phyloP scores from a whole-genome alignment of 179 eudicot genomes.

The Heliamphora pulchella region DNA sequence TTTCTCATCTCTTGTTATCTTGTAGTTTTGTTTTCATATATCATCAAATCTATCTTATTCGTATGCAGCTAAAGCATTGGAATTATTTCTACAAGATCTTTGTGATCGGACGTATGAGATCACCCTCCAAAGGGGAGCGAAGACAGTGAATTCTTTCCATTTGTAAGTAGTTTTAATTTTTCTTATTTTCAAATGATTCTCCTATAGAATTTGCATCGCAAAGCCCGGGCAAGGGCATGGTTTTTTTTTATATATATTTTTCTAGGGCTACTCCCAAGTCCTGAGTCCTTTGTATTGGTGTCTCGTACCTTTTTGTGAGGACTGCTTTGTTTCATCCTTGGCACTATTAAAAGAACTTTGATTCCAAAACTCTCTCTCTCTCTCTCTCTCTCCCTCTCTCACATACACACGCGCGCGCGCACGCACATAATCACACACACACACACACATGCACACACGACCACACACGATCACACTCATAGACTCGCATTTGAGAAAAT shows the following conservation, averaged over 20 bases:
- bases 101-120: conserved; percentile 76
- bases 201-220: not conserved
- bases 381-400: not conserved
- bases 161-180: conserved; percentile 47
- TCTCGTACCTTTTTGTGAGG: not conserved
- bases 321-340: not conserved
- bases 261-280: not conserved
- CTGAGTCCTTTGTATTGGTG: not conserved
- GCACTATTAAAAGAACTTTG: not conserved
- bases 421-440: not conserved
- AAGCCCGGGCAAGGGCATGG: not conserved
- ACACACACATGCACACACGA: not conserved
- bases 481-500: not conserved
- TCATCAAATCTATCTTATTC: not conserved
- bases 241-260: not conserved
- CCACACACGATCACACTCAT: not conserved
- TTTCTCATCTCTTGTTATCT: not conserved
- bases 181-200: not conserved
- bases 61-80: conserved; percentile 80
- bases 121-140: conserved; percentile 76
- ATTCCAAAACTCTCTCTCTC: not conserved
- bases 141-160: conserved; percentile 85
- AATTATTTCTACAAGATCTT: conserved; percentile 76
- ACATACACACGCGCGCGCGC: not conserved
- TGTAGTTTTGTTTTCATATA: not conserved